Base-by-base conservation (phyloP, 2,329 filamentous ascomycete species). In the Claviceps purpurea region DNA sequence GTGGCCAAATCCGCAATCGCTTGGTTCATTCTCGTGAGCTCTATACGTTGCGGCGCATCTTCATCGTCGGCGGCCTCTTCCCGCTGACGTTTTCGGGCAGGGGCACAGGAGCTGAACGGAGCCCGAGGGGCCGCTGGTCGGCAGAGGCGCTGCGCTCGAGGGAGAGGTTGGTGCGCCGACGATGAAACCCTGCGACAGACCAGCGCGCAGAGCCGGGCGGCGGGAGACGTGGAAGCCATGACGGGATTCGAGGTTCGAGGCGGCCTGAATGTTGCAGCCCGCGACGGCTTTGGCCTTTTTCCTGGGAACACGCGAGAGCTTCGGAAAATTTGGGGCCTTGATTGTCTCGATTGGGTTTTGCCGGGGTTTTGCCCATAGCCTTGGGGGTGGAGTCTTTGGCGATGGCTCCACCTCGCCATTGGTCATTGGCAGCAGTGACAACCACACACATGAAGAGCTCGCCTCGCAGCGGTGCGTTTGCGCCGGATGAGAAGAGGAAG, bases 171-270 rank as follows among this genome's bases (percentile, higher is more conserved):
- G 26, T 57, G 60, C 10, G 59, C 53, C 51, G 58, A 57, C 50
- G 60, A 39, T 11, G 49, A 52, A 45, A 61, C 58, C 50, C 62
- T 61, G 40, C 64, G 66, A 57, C 67, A 70, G 43, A 62, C 60
- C 54, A 65, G 51, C 40, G 59, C 54, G 57, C 68, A 70, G 53
- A 70, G 60, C 60, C 68, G 64, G 51, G 62, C 61, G 58, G 66
- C 66, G 57, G 60, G 62, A 52, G 65, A 66, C 57, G 68, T 62
- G 60, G 69, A 65, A 55, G 68, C 65, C 68, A 71, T 71, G 58
- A 57, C 44, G 26, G 44, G n/a, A 30, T 34, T 16, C 16, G 26
- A 18, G 16, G 24, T 26, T 26, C 26, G 20, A 24, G 42, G 42
- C 24, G 41, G 26, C 26, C 18, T 26, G 43, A 24, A 16, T 30